phyloP scores from a whole-genome alignment of 345 rosid genomes.

The Eucalyptus pauciflora region DNA sequence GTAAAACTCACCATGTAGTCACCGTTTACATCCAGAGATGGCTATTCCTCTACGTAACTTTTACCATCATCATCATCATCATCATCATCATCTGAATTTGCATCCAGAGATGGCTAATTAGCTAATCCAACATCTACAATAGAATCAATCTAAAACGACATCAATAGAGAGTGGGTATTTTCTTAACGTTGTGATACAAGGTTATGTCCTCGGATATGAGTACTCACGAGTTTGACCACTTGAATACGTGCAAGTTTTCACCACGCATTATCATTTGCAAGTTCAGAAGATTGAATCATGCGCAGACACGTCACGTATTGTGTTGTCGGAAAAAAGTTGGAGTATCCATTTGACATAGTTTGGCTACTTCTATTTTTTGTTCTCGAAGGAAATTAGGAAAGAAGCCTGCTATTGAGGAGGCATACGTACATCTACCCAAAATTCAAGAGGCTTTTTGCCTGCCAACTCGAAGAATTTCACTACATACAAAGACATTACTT shows the following conservation, averaged over 20 bases:
- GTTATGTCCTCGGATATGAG: neutral
- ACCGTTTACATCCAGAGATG: too few species aligned
- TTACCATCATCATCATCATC: neutral
- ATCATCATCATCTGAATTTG: neutral
- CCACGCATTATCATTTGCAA: neutral
- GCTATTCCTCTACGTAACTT: neutral
- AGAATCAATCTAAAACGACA: neutral
- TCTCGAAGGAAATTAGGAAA: neutral
- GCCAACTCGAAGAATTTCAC: neutral
- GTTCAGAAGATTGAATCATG: neutral
- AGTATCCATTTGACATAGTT: neutral
- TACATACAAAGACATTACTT: neutral
- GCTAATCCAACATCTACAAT: neutral
- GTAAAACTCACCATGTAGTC: neutral
- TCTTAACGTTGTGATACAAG: neutral
- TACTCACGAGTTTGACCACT: neutral
- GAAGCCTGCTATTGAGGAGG: neutral
- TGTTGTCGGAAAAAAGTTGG: neutral
- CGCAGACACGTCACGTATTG: neutral
- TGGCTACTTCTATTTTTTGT: neutral
- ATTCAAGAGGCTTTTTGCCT: neutral
- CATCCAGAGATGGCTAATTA: neutral
- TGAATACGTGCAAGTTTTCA: neutral
- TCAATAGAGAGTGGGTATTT: neutral
- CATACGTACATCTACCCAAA: neutral